Base-by-base conservation (phyloP, 495 filamentous ascomycete genomes). In the Cladorrhinum samala region DNA sequence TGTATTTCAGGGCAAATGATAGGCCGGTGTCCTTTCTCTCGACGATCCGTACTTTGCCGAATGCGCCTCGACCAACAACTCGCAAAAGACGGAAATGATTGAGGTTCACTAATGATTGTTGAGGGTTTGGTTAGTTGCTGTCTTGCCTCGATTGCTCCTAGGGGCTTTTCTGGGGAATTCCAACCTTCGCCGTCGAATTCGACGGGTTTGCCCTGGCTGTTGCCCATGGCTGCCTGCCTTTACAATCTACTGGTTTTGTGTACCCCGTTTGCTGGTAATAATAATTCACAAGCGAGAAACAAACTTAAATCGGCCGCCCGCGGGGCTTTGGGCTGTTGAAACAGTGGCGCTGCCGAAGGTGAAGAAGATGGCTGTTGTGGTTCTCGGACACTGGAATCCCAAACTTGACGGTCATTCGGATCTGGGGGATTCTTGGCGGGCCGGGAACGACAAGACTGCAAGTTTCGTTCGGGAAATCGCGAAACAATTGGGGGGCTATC, bases 11-110 rank as follows among this genome's bases (percentile, higher is more conserved):
- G 3, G 93, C 93, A 67, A 98, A 98, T 7, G 91, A 91, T 66
- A 84, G 46, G 42, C 84, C 85, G 1, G 92, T 94, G 67, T 98
- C 93, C 69, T 96, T 98, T 56, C 91, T 81, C 75, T 98, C 93
- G 60, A 98, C 93, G 60, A 98, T 98, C 53, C 93, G 86, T 54
- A 98, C 93, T 69, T 98, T 98, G 55, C 93, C 93, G 70, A 98
- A 98, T 17, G 93, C 94, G 63, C 93, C 93, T 67, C 95, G 95
- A 45, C 93, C 93, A 50, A 98, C 93, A 54, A 98, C 93, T 62
- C 93, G 84, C 30, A 97, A 77, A 21, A 98, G 81, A 59, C 91
- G 87, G 67, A 98, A 98, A 67, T 98, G 94, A 62, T 96, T 96
- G 59, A 98, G 84, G 71, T 95, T 96, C 60, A 95, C 93, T 96